Evolutionary conservation across 305 asterid genomes (phyloP), one percentile per base, ranked within the genome.

Genomic region (Fraxinus sp.): DNA sequence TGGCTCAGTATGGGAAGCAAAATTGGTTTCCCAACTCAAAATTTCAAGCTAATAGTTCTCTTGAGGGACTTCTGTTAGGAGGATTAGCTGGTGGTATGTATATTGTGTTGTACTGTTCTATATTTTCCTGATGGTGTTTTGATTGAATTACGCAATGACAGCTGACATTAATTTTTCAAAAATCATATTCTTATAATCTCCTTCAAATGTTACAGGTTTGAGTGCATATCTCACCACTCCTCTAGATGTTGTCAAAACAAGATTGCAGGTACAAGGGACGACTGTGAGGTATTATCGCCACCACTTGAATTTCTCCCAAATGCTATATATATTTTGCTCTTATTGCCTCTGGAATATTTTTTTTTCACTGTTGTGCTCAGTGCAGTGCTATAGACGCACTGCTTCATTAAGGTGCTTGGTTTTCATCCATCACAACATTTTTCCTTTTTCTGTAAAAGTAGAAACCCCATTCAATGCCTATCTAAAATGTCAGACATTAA

Each of bases 201-300:
- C 7, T 16, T 59, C 16, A n/a, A 32, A n/a, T 24, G 36, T 73
- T 85, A 77, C 89, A 93, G 97, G 97, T 88, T 82, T 92, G 82
- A 92, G 97, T 84, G 97, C 97, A 52, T 93, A 89, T 84, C 91
- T 93, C 78, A 93, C 97, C 49, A 92, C 97, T 82, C 97, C 97
- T 16, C 88, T 93, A 85, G 97, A 93, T 84, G 97, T 91, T 84
- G 86, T 93, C 70, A 93, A 93, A 88, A 93, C 97, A 71, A 88
- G 97, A 86, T 88, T 93, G 87, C 97, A 93, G 90, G 92, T 93
- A 44, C 97, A 92, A 86, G 97, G 97, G 81, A 81, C 87, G 78
- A 84, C 88, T 30, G 68, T 80, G 33, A 91, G 95, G 97, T 93
- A 88, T 74, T 41, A 64, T 28, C 77, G 9, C 52, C 32, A 22